Evolutionary conservation across 179 eudicot species (phyloP), one percentile per base, ranked within the genome.

Genomic region (Camellia oleifera): DNA sequence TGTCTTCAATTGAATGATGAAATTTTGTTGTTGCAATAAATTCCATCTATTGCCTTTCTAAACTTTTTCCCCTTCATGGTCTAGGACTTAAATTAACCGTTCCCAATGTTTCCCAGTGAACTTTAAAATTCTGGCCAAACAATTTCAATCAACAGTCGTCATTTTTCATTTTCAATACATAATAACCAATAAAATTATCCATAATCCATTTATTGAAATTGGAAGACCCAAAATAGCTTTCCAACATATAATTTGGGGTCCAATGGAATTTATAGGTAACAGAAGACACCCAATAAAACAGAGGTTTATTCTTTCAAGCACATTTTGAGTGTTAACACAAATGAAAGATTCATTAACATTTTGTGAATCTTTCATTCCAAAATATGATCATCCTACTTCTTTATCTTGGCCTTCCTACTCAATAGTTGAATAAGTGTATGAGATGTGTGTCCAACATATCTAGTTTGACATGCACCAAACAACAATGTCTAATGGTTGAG

Each of bases 211-310:
- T 45, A 67, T 40, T 32, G 13, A 67, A 12, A 17, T 67, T 14
- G 23, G 72, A 69, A 44, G 53, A 44, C 8, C 7, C 20, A 69
- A 18, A 69, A 50, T 68, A 14, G 72, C 72, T 68, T 15, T 68
- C 72, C 18, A 68, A n/a, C 52, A 4, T 68, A 13, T 42, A 5
- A 68, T 42, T 69, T 45, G 44, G 72, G 72, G 72, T 69, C 74
- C 74, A 46, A 3, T 46, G 54, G 48, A 69, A 12, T 20, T 10
- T 54, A 46, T 46, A 7, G 52, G 52, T 48, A 48, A 7, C 5
- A 13, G 48, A 69, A 48, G 74, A 46, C 74, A 69, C 52, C 7
- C 52, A 4, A 48, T 48, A 4, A 4, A 7, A 48, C 52, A 48
- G 52, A 48, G 7, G 0, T 48, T 20, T 44, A 17, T 69, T 45